Evolutionary conservation across 345 rosid species (phyloP).

Genomic region (Pistacia integerrima): DNA sequence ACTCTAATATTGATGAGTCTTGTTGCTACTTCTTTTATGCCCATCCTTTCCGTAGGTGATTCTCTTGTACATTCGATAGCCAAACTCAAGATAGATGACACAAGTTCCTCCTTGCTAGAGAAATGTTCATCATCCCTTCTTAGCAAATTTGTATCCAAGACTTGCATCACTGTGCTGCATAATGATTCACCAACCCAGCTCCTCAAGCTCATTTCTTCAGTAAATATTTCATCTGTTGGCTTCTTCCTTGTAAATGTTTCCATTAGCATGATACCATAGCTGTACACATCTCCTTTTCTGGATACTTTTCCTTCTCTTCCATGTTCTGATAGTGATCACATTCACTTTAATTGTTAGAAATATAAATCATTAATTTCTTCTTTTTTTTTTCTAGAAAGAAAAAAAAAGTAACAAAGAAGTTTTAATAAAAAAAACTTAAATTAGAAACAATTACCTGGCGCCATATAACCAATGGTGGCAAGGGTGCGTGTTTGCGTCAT

Average conservation of each 20-base stretch:
- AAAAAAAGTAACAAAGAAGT: too few relatives aligned
- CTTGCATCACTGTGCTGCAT: not conserved
- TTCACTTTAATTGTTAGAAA: too few relatives aligned
- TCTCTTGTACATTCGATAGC: slow-evolving; percentile 16
- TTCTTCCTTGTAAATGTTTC: slow-evolving; percentile 16
- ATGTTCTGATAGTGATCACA: not conserved
- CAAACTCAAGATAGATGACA: not conserved
- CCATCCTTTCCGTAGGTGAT: slow-evolving; percentile 8
- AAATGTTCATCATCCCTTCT: not conserved
- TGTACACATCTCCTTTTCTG: slow-evolving; percentile 12
- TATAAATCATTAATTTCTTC: too few relatives aligned
- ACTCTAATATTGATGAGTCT: slow-evolving; percentile 19
- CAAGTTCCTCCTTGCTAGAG: not conserved
- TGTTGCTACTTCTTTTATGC: not conserved
- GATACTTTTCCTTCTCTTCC: not conserved
- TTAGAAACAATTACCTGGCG: too few relatives aligned
- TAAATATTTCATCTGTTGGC: slow-evolving; percentile 13
- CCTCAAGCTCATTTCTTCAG: slow-evolving; percentile 9
- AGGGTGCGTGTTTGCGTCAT: too few relatives aligned
- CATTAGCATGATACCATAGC: slow-evolving; percentile 20
- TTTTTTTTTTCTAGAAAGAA: too few relatives aligned
- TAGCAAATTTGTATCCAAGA: not conserved
- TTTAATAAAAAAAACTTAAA: too few relatives aligned
- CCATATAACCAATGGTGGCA: too few relatives aligned
- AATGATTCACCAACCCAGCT: slow-evolving; percentile 13